These are phyloP conservation scores for Xerocomus amazonicus DNA, from an alignment of 1,284 basidiomycete genomes.

Conservation along the genomic window DNA sequence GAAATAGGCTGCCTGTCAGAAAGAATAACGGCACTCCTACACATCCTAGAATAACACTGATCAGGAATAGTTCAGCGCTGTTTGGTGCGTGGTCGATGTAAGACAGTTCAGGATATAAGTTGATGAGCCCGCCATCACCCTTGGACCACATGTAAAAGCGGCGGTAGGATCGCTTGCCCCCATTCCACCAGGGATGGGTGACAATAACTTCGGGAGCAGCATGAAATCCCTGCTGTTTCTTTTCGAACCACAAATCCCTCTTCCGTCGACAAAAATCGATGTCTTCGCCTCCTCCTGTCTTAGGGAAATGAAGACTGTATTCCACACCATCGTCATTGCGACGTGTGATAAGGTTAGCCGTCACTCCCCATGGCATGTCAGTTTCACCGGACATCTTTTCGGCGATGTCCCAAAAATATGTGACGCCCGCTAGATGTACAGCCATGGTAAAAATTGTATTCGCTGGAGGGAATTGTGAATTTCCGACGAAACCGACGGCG, in stretches of 20 bases:
- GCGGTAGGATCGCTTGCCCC: slow-evolving; percentile 47
- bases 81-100: slow-evolving; percentile 49
- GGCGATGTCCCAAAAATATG: slow-evolving; percentile 62
- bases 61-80: slow-evolving; percentile 44
- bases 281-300: slow-evolving; percentile 63
- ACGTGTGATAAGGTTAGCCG: slow-evolving; percentile 53
- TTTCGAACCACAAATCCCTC: slow-evolving; percentile 36
- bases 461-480: slow-evolving; percentile 46
- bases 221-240: slow-evolving; percentile 41
- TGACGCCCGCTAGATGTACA: slow-evolving; percentile 52
- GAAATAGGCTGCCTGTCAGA: slow-evolving; percentile 9
- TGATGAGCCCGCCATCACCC: slow-evolving; percentile 53
- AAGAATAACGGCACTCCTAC: slow-evolving; percentile 11
- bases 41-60: slow-evolving; percentile 21
- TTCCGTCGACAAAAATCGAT: slow-evolving; percentile 57
- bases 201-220: slow-evolving; percentile 47
- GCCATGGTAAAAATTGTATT: slow-evolving; percentile 50
- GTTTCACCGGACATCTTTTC: slow-evolving; percentile 39
- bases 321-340: slow-evolving; percentile 43
- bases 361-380: slow-evolving; percentile 60
- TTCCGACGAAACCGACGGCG: slow-evolving; percentile 55
- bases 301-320: slow-evolving; percentile 50
- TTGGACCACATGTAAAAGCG: slow-evolving; percentile 58
- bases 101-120: slow-evolving; percentile 43
- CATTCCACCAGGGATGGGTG: slow-evolving; percentile 58